Evolutionary conservation across 352 stramenopile species (phyloP).

Genomic region (Globisporangium radiosum): DNA sequence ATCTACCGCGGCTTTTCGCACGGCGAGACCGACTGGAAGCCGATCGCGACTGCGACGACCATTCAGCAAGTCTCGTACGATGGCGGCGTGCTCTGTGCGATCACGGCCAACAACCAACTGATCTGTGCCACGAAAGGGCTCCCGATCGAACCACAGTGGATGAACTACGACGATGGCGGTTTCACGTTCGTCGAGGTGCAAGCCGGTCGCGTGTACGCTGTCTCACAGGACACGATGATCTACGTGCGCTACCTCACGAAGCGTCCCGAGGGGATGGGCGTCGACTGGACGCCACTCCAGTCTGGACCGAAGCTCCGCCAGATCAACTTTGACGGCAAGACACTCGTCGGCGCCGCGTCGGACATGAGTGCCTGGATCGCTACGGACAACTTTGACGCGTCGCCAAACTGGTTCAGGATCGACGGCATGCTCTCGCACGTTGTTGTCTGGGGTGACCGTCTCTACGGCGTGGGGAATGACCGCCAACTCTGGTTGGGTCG

Average conservation of each 20-base stretch:
- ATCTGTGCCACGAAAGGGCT: slow-evolving; percentile 15
- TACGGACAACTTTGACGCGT: slow-evolving; percentile 10
- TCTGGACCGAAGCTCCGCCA: slow-evolving; percentile 12
- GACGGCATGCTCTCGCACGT: slow-evolving; percentile 16
- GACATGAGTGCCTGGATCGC: slow-evolving; percentile 15
- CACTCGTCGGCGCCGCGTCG: slow-evolving; percentile 10
- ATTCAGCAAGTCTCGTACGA: slow-evolving; percentile 19
- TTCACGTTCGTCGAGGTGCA: slow-evolving; percentile 18
- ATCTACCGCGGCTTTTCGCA: slow-evolving; percentile 20
- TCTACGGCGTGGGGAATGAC: slow-evolving; percentile 15
- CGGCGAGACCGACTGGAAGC: slow-evolving; percentile 12
- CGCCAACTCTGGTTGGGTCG: slow-evolving; percentile 15
- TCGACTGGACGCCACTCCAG: slow-evolving; percentile 11
- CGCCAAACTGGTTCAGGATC: slow-evolving; percentile 17
- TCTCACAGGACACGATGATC: slow-evolving; percentile 3
- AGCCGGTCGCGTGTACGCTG: slow-evolving; percentile 13
- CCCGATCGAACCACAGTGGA: slow-evolving; percentile 10
- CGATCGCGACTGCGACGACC: slow-evolving; percentile 2
- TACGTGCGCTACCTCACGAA: slow-evolving; percentile 13
- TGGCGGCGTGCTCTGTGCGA: slow-evolving; percentile 20
- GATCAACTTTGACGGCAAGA: slow-evolving; percentile 18
- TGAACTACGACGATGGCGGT: slow-evolving; percentile 3
- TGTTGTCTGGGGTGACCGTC: slow-evolving; percentile 19
- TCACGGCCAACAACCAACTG: slow-evolving; percentile 7
- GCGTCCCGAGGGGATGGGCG: slow-evolving; percentile 1